phyloP scores from a whole-genome alignment of 106 monocot species.

The Platanthera zijinensis region DNA sequence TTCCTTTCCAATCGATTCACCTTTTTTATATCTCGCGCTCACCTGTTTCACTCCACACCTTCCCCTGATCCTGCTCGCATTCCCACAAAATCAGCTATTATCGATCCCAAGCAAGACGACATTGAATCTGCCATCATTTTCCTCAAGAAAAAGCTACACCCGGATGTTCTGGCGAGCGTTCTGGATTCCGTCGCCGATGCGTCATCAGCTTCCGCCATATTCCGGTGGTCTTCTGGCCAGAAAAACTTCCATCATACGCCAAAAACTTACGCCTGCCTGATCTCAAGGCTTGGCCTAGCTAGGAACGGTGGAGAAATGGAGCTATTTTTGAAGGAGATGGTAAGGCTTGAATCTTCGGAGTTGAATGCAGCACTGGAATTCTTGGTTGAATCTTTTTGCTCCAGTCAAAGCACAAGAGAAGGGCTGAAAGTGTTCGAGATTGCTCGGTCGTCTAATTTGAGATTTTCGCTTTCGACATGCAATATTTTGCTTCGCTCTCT shows the following conservation, averaged over 20 bases:
- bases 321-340: conserved; percentile 37
- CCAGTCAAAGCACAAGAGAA: conserved; percentile 8
- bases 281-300: conserved; percentile 18
- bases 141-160: no score
- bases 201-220: no score
- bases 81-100: no score
- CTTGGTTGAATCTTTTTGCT: conserved; percentile 26
- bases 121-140: no score
- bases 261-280: conserved; percentile 16
- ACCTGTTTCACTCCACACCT: no score
- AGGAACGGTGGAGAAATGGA: conserved; percentile 31
- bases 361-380: conserved; percentile 9
- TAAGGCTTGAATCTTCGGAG: conserved; percentile 16
- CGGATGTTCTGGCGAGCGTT: no score
- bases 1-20: no score
- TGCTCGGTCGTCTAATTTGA: conserved; percentile 15
- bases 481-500: conserved; percentile 28
- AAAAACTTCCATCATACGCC: conserved; percentile 18
- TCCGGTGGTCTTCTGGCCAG: conserved; percentile 33
- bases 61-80: no score
- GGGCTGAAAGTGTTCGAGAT: conserved; percentile 37
- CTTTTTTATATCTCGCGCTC: no score
- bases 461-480: conserved; percentile 28
- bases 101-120: no score
- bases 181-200: no score